Percentiles rank a stretch among this genome's conserved stretches.
Conservation (phyloP, 192 early-diverging fungal genomes). For the Gigaspora rosea region DNA sequence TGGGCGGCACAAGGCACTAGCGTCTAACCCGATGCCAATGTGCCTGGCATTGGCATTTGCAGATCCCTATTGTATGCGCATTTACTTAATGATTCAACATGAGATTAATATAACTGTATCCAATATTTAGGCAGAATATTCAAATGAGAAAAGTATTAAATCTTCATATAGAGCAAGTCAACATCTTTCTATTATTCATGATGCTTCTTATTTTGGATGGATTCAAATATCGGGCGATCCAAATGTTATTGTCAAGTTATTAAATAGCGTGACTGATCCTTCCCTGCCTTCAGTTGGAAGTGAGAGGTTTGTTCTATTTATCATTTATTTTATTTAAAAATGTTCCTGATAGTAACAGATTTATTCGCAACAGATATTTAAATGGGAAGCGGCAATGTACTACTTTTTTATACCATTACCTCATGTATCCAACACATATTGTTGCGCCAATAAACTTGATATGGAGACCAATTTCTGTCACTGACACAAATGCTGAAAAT, state of each 20-base stretch:
- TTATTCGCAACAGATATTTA: constrained; percentile 48
- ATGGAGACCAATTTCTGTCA: constrained; percentile 56
- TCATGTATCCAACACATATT: constrained; percentile 56
- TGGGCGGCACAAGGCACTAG: too few species aligned
- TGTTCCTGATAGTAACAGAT: neutral
- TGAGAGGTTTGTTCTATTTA: constrained; percentile 29
- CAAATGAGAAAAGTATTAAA: constrained; percentile 83
- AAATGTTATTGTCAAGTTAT: constrained; percentile 47
- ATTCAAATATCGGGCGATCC: constrained; percentile 68
- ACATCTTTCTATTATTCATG: constrained; percentile 77
- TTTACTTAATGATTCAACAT: too few species aligned
- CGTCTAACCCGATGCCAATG: too few species aligned
- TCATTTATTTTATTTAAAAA: too few species aligned
- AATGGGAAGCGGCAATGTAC: constrained; percentile 62
- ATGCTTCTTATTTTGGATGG: constrained; percentile 78
- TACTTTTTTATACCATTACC: constrained; percentile 53
- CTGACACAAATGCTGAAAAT: constrained; percentile 24
- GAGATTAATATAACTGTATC: too few species aligned
- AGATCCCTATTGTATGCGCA: too few species aligned
- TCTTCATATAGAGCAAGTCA: constrained; percentile 76
- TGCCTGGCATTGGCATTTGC: too few species aligned
- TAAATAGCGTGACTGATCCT: constrained; percentile 66
- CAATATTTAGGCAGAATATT: constrained; percentile 64
- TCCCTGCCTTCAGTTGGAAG: constrained; percentile 49
- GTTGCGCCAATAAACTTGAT: constrained; percentile 77